A percentile compares a stretch with the other conserved stretches of the same genome.
These are phyloP conservation scores for Hirsutella minnesotensis DNA, from an alignment of 2,329 filamentous ascomycete species.

Conservation along the genomic window DNA sequence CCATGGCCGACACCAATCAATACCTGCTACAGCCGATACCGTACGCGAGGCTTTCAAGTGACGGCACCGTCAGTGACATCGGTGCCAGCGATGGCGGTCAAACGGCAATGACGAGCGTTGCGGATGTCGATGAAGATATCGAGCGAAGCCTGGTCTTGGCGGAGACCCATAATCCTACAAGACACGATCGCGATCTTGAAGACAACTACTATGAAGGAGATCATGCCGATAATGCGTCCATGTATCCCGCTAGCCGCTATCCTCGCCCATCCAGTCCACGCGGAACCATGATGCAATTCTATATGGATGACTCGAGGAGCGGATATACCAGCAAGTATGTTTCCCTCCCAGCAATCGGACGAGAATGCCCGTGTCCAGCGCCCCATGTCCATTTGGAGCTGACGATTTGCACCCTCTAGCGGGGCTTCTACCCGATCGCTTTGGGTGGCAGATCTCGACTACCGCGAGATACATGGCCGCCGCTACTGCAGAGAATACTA, in stretches of 20 bases:
- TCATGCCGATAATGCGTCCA: slow-evolving; percentile 26
- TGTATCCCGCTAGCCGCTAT: slow-evolving; percentile 30
- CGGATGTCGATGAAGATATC: slow-evolving; percentile 11
- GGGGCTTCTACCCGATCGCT: slow-evolving; percentile 36
- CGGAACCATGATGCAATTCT: slow-evolving; percentile 21
- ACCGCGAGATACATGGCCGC: slow-evolving; percentile 47
- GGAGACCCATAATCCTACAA: slow-evolving; percentile 6
- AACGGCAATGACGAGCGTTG: slow-evolving; percentile 26
- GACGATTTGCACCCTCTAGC: slow-evolving; percentile 11
- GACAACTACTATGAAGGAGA: slow-evolving; percentile 16
- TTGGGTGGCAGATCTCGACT: slow-evolving; percentile 39
- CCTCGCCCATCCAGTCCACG: slow-evolving; percentile 22
- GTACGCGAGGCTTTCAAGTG: slow-evolving; percentile 17
- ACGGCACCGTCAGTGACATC: slow-evolving; percentile 19
- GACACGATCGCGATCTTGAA: slow-evolving; percentile 11
- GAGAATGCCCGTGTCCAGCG: too few relatives aligned
- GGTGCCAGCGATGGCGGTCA: slow-evolving; percentile 19
- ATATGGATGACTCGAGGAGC: slow-evolving; percentile 13
- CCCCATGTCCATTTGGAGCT: not conserved
- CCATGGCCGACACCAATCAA: not conserved
- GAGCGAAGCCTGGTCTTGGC: slow-evolving; percentile 3
- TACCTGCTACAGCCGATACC: not conserved
- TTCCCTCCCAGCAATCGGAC: not conserved
- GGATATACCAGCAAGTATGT: slow-evolving; percentile 27
- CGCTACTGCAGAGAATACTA: slow-evolving; percentile 51